Evolutionary conservation across 108 stramenopile genomes (phyloP), one percentile per base, ranked within the genome.

Genomic region (Asterionellopsis glacialis): DNA sequence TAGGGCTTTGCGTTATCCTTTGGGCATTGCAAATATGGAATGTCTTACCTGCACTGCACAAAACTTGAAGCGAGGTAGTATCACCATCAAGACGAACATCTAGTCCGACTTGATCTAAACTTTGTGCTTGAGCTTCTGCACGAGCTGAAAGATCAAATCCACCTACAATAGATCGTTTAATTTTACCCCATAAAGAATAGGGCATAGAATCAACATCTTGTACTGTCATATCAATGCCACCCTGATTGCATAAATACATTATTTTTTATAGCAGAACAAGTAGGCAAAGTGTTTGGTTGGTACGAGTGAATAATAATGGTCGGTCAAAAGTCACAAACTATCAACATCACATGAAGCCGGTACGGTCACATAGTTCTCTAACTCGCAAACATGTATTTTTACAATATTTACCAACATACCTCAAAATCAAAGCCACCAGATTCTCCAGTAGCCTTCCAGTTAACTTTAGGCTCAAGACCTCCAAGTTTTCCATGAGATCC

Each of bases 11-110:
- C n/a, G n/a, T n/a, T n/a, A n/a, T n/a, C n/a, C n/a, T n/a, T n/a
- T n/a, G n/a, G n/a, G n/a, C n/a, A n/a, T n/a, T n/a, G n/a, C n/a
- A n/a, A n/a, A n/a, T n/a, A n/a, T n/a, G n/a, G n/a, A 40, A 5
- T 55, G 9, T 45, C 69, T 16, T 73, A 68, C 75, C 66, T 7
- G 61, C 73, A 23, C 55, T 18, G 52, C 74, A 76, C 11, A 49
- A 7, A 26, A 82, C 25, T 52, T 65, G 74, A 49, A 78, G 33
- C 10, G 50, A 54, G 3, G 61, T 51, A 13, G 38, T 33, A 2
- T 66, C 58, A 47, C 67, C 60, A 51, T 62, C 67, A 16, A 64
- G 64, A 0, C 63, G 70, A 21, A 81, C 27, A 55, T 81, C 68
- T 19, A 81, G 18, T 50, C 64, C 71, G 0, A 81, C 45, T 15